Conservation (phyloP, 2,329 filamentous ascomycete genomes). For the Furcasterigmium furcatum region DNA sequence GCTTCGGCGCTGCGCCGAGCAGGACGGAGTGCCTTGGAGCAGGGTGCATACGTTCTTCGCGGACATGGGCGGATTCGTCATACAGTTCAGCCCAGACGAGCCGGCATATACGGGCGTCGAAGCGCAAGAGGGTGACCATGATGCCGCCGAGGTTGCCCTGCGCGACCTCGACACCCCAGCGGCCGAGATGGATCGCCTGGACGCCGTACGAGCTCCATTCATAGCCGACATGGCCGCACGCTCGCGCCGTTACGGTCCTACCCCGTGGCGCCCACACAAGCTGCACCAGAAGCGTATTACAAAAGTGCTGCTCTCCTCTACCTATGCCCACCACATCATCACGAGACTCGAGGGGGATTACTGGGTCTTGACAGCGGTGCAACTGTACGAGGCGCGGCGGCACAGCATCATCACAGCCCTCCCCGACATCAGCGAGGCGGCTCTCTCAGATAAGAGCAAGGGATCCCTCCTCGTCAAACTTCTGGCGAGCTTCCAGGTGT, state of each 20-base stretch:
- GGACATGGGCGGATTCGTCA: conserved; percentile 10
- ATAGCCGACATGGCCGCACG: background rate
- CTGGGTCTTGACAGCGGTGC: background rate
- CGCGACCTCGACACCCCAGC: no score
- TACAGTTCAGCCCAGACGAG: no score
- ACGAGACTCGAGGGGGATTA: background rate
- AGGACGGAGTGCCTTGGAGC: conserved; percentile 10
- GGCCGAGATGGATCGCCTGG: no score
- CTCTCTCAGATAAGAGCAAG: conserved; percentile 17
- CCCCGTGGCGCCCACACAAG: background rate
- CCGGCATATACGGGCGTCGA: no score
- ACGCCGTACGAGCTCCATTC: no score
- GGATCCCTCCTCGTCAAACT: conserved; percentile 18
- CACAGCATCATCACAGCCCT: conserved; percentile 15
- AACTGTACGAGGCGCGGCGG: background rate
- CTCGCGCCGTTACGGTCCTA: background rate
- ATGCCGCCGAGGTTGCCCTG: no score
- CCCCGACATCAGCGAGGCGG: conserved; percentile 12
- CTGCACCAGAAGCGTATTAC: background rate
- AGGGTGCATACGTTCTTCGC: conserved; percentile 9
- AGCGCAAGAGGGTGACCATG: no score
- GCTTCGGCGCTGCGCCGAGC: background rate
- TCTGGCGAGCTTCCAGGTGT: conserved; percentile 17
- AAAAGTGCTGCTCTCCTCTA: background rate
- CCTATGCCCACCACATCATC: no score